Evolutionary conservation across 225 moss, liverwort and hornwort species (phyloP).

Genomic region (Asterella californica): DNA sequence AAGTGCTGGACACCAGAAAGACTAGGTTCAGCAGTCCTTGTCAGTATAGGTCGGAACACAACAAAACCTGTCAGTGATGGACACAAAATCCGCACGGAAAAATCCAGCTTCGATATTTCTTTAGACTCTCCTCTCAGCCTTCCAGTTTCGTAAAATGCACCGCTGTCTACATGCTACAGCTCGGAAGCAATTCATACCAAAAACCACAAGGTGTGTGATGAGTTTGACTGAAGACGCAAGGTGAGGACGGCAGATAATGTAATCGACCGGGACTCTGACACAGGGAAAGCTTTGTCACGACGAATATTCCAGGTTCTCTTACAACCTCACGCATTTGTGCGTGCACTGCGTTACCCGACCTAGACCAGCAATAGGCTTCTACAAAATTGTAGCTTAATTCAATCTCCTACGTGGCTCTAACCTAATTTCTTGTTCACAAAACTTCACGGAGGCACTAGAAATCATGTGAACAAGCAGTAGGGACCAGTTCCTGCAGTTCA

Average conservation of each 20-base stretch:
- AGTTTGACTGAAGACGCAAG: not conserved
- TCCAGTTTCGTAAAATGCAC: not conserved
- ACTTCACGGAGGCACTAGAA: not conserved
- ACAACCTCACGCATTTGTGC: not conserved
- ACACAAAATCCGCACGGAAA: no score
- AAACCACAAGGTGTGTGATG: not conserved
- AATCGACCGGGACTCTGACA: not conserved
- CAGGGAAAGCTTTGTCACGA: not conserved
- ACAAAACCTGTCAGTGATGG: not conserved
- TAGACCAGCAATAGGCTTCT: not conserved
- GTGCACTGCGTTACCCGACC: no score
- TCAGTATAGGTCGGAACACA: not conserved
- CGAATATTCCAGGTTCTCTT: no score
- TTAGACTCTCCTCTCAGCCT: not conserved
- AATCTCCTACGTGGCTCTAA: not conserved
- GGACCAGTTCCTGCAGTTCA: not conserved
- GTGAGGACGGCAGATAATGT: not conserved
- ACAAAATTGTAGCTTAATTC: not conserved
- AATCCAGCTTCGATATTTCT: not conserved
- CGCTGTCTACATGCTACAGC: slow-evolving; percentile 4
- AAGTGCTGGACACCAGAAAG: not conserved
- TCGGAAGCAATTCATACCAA: not conserved
- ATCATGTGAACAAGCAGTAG: not conserved
- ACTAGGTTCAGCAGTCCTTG: not conserved
- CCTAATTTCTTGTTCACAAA: not conserved